Evolutionary conservation across 176 grass and related monocot species (phyloP), one percentile per base, ranked within the genome.

Genomic region (Zoysia pacifica): DNA sequence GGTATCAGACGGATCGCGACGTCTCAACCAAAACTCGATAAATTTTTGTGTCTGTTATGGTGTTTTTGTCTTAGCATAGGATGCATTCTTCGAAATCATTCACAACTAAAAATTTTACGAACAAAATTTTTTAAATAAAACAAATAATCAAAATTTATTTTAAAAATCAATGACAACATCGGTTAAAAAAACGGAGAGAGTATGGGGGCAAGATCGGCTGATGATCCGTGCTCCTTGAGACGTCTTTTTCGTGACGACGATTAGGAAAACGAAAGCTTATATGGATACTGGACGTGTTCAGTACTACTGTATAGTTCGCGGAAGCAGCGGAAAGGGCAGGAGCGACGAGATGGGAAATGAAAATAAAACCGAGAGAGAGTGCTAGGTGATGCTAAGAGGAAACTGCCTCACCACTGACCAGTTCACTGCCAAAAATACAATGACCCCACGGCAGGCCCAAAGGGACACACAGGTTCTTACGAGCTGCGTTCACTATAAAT

Each of bases 401-500:
- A 75, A 46, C 53, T 67, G 20, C 70, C 55, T 68, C 48, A 19
- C 16, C 16, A 58, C 18, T 19, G 15, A 13, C 76, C 66, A 87
- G 62, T 87, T 81, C 74, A 79, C 59, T 69, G 20, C 35, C 71
- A 47, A 65, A 84, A 70, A 19, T 2, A 60, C 10, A 67, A 46
- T 43, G 73, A 49, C 14, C 54, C 28, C 19, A 37, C 18, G 11
- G 49, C 10, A 3, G 58, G 58, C 20, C 59, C 59, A 62, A 3
- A 56, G 59, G 1, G 59, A 62, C 8, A 36, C 59, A 11, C 19
- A 38, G 18, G 7, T 46, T 45, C 38, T 76, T 28, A 65, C 51
- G 4, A 5, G 18, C 80, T 4, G 45, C 35, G 66, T 80, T 46
- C 70, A 84, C 86, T 91, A 94, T 94, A 94, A 91, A 91, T 94